Evolutionary conservation across 371 early-diverging fungal genomes (phyloP), one percentile per base, ranked within the genome.

Genomic region (Mortierella polycephala): DNA sequence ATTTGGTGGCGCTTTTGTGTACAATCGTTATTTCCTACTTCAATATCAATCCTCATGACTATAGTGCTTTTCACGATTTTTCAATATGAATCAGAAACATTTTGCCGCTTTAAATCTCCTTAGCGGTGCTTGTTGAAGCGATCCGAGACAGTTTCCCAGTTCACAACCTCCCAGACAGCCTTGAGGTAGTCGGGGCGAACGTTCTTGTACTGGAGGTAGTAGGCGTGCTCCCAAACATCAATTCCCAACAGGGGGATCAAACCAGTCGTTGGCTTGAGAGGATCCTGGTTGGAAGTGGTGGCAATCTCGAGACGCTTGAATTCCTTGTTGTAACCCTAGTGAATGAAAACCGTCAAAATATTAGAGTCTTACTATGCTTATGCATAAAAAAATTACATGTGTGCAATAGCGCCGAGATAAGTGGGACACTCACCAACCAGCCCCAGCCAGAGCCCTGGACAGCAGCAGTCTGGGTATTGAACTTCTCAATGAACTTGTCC

Each of bases 221-320:
- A 99, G 40, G 99, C 95, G 75, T 99, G 99, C 85, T 98, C 99
- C 99, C 99, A 99, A 12, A 97, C 98, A 87, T 99, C 99, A 69
- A 97, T 83, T 49, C 96, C 97, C 60, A 99, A 87, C 50, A 99
- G 83, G 51, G 99, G 98, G 52, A 93, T 86, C 60, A 88, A 82
- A 16, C 86, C 92, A 63, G 83, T 74, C 37, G 73, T 67, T 21
- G 68, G 55, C 59, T 67, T 65, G 66, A 95, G 84, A 56, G 96
- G 96, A 85, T 97, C 97, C 87, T 99, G 99, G 89, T 99, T 98
- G 56, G 95, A 72, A 18, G 96, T 96, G 37, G 96, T 95, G 52
- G 90, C 89, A 54, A 99, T 95, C 71, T 93, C 94, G 55, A 99
- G 83, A 59, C 85, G 82, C 81, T 95, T 93, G 64, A 83, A 83